These are phyloP conservation scores for Alnus rubra DNA, from an alignment of 306 rosid species.

Conservation along the genomic window DNA sequence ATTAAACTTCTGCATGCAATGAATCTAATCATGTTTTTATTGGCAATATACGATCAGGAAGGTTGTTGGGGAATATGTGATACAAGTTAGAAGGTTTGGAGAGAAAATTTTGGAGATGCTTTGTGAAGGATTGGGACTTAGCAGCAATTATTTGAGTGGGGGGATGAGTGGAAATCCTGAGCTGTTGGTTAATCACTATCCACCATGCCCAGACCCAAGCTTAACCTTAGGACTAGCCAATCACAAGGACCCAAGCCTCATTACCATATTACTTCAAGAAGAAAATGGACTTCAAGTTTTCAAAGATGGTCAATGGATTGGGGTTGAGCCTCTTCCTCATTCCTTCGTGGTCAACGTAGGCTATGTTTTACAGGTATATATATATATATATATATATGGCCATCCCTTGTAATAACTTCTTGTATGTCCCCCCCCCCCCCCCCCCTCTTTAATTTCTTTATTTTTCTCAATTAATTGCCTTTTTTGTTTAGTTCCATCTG, in stretches of 20 bases:
- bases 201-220: slow-evolving; percentile 76
- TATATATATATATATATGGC: slow-evolving; percentile 7
- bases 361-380: slow-evolving; percentile 36
- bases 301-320: slow-evolving; percentile 44
- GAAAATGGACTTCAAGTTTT: slow-evolving; percentile 58
- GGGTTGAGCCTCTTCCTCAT: slow-evolving; percentile 33
- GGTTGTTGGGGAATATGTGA: slow-evolving; percentile 41
- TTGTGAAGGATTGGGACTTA: slow-evolving; percentile 61
- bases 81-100: slow-evolving; percentile 40
- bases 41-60: slow-evolving; percentile 40
- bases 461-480: neutral
- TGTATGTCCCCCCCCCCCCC: no score
- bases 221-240: slow-evolving; percentile 61
- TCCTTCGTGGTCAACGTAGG: slow-evolving; percentile 48
- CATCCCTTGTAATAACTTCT: no score
- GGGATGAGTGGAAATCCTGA: slow-evolving; percentile 43
- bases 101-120: slow-evolving; percentile 48
- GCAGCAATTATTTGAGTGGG: slow-evolving; percentile 36
- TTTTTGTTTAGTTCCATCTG: no score
- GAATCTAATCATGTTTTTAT: neutral
- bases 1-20: neutral
- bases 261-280: slow-evolving; percentile 68
- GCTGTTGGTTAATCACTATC: slow-evolving; percentile 58
- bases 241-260: slow-evolving; percentile 58
- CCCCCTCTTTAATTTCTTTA: neutral